These are phyloP conservation scores for Nemania sp. DNA, from an alignment of 2,329 filamentous ascomycete species.

Conservation along the genomic window DNA sequence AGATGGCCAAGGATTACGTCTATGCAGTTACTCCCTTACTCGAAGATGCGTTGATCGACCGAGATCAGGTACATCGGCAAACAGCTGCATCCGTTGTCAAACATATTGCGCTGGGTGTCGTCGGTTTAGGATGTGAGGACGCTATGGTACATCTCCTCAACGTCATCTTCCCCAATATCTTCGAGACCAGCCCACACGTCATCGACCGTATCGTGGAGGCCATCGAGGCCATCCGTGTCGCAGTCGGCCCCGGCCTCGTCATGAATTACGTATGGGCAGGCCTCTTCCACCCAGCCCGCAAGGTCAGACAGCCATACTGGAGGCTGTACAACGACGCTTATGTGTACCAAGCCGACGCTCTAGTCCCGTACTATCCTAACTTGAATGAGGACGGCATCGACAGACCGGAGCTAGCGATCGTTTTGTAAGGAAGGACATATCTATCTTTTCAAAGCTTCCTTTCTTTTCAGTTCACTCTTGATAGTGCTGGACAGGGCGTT, in stretches of 20 bases:
- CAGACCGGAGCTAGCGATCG: constrained; percentile 79
- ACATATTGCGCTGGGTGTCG: constrained; percentile 96
- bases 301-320: constrained; percentile 95
- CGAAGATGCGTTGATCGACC: constrained; percentile 95
- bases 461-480: too few species aligned
- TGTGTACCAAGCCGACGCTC: constrained; percentile 87
- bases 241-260: constrained; percentile 86
- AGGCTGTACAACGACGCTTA: constrained; percentile 96
- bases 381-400: constrained; percentile 79
- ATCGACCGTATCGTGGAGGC: constrained; percentile 98
- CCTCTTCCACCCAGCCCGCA: constrained; percentile 93
- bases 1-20: constrained; percentile 99
- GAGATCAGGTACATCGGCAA: constrained; percentile 96
- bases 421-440: constrained; percentile 58
- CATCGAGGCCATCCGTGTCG: constrained; percentile 92
- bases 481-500: too few species aligned
- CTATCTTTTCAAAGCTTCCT: constrained; percentile 2
- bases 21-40: constrained; percentile 95
- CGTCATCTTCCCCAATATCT: constrained; percentile 92
- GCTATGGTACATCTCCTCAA: constrained; percentile 98
- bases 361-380: constrained; percentile 95
- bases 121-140: constrained; percentile 95
- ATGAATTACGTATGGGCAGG: constrained; percentile 99
- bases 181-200: constrained; percentile 96
- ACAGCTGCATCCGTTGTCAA: constrained; percentile 97